Conservation (phyloP, 106 monocot genomes). For the Phalaenopsis equestris region DNA sequence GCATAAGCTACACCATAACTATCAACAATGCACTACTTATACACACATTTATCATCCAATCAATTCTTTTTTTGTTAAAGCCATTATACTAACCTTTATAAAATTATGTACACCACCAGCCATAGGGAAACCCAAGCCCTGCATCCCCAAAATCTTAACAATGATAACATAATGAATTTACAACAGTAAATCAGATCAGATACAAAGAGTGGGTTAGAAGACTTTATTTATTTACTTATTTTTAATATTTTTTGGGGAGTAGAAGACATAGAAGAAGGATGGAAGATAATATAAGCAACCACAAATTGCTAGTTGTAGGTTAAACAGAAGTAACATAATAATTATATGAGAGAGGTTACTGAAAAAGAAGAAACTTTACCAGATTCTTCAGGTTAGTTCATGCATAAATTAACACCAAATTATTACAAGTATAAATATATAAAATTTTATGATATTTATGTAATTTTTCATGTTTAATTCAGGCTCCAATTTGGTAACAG, state of each 20-base stretch:
- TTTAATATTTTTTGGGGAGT: neutral
- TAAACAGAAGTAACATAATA: neutral
- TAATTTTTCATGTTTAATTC: too few species aligned
- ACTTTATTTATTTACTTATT: neutral
- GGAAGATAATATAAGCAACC: neutral
- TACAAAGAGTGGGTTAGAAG: neutral
- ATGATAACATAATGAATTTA: neutral
- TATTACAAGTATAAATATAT: too few species aligned
- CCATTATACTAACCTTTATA: neutral
- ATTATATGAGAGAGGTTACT: neutral
- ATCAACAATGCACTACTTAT: neutral
- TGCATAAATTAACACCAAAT: neutral
- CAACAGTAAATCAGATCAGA: neutral
- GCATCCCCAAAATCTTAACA: neutral
- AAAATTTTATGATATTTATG: too few species aligned
- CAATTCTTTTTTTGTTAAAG: neutral
- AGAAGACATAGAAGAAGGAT: neutral
- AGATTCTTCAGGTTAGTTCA: conserved; percentile 73
- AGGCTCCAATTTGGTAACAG: too few species aligned
- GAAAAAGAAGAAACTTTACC: conserved; percentile 30
- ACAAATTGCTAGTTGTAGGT: neutral
- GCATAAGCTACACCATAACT: neutral
- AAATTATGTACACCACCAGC: neutral
- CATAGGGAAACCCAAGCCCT: neutral
- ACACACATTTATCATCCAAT: conserved; percentile 3